These are phyloP conservation scores for Trametes elegans DNA, from an alignment of 768 basidiomycete species.

Conservation along the genomic window DNA sequence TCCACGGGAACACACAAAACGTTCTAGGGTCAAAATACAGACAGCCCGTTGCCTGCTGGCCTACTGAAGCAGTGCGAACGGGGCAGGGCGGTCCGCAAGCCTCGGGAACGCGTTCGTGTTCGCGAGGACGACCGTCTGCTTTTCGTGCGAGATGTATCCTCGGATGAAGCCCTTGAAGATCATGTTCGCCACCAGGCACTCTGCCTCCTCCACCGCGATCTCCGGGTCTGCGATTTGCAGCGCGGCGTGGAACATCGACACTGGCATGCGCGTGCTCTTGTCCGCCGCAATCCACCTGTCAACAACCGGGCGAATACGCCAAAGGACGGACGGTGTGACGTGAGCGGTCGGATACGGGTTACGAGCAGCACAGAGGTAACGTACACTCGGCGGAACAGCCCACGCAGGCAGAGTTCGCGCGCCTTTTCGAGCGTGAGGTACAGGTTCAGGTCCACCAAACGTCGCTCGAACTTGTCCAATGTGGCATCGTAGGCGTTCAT, in stretches of 20 bases:
- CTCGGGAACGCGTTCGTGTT: constrained; percentile 78
- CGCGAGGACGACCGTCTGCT: constrained; percentile 89
- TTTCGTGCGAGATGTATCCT: constrained; percentile 96
- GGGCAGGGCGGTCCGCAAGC: constrained; percentile 58
- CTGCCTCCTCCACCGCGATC: constrained; percentile 77
- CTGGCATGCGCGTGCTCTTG: constrained; percentile 75
- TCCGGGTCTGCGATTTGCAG: constrained; percentile 64
- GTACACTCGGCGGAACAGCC: constrained; percentile 76
- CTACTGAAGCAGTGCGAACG: constrained; percentile 37
- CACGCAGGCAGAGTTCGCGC: constrained; percentile 81
- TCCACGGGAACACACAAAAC: background rate
- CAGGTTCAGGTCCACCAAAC: constrained; percentile 82
- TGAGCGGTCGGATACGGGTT: background rate
- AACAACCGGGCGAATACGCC: too few species aligned
- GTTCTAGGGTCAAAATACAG: background rate
- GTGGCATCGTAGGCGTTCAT: constrained; percentile 78
- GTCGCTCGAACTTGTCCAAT: constrained; percentile 64
- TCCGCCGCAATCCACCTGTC: constrained; percentile 76
- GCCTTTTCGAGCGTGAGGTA: constrained; percentile 88
- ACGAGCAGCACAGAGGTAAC: constrained; percentile 29
- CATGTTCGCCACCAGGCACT: constrained; percentile 94
- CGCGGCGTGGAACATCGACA: constrained; percentile 78
- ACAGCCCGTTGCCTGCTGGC: background rate
- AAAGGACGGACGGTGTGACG: background rate
- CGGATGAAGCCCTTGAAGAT: constrained; percentile 90